Conservation (phyloP, 177 flowering plant species). For the Vitis hybrid region DNA sequence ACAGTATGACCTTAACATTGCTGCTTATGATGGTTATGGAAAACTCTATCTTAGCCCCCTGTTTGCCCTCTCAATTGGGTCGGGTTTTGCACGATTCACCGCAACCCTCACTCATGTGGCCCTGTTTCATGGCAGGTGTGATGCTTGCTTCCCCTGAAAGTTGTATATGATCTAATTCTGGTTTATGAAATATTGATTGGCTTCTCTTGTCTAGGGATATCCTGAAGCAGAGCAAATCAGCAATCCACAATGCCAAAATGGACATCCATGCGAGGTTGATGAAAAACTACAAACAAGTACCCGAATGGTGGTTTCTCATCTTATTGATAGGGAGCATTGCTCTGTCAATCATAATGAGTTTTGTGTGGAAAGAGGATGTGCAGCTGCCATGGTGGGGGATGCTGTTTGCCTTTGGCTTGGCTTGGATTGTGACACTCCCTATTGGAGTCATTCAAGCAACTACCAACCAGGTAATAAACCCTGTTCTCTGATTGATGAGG, state of each 20-base stretch:
- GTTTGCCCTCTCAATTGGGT: conserved; percentile 89
- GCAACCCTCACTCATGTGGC: conserved; percentile 91
- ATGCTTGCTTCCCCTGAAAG: not conserved
- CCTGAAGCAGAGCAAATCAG: conserved; percentile 72
- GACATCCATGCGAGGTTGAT: conserved; percentile 84
- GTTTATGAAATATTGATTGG: not conserved
- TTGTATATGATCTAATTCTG: not conserved
- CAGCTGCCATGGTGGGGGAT: conserved; percentile 97
- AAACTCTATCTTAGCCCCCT: conserved; percentile 90
- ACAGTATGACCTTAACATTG: conserved; percentile 64
- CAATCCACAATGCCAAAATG: conserved; percentile 59
- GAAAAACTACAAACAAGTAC: conserved; percentile 80
- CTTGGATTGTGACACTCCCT: conserved; percentile 84
- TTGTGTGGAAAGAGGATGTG: conserved; percentile 75
- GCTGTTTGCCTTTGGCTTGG: conserved; percentile 81
- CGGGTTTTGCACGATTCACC: conserved; percentile 87
- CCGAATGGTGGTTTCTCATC: conserved; percentile 80
- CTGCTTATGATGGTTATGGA: conserved; percentile 76
- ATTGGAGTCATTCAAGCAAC: conserved; percentile 98
- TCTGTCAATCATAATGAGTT: conserved; percentile 67
- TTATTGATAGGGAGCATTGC: conserved; percentile 63
- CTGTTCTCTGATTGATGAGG: not conserved
- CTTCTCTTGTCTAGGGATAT: conserved; percentile 59
- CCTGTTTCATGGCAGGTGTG: conserved; percentile 75
- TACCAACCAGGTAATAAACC: conserved; percentile 73